Base-by-base conservation (phyloP, 441 rosid species). In the Syzygium syzygioides region DNA sequence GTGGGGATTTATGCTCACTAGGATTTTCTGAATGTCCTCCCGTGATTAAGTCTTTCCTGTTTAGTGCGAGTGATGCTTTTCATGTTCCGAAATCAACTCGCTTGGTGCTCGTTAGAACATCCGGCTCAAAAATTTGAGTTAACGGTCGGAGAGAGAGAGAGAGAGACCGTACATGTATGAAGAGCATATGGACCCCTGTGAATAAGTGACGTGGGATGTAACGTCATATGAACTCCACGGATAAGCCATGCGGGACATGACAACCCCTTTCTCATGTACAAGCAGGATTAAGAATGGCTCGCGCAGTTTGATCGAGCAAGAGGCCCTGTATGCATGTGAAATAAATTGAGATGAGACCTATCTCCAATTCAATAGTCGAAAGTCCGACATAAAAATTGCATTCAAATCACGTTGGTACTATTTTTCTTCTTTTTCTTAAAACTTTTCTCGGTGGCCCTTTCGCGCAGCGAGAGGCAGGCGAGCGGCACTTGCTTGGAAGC, bases 191-290 rank as follows among this genome's bases (percentile, higher is more conserved):
- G 10, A 41, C 3, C 2, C 26, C 0, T 7, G 1, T 13, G 6
- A 37, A 37, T 14, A 76, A 41, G 0, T 4, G 17, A 41, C 0
- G 1, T 20, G 50, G 7, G 2, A 20, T 14, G 9, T 68, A 12
- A 68, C 4, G 4, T 68, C 5, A 17, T 19, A 34, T 1, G 3
- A 32, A 32, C 20, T 66, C 7, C 8, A 2, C 5, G 6, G 0
- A 66, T 3, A 66, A 30, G 12, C 0, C 3, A 1, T 0, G 13
- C 0, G 13, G 1, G 23, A 32, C 41, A 66, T 59, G 30, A 26
- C 64, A 4, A 45, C 9, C 3, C 2, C 13, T 20, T 2, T 66
- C 13, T 18, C 17, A 66, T 9, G 13, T 14, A 18, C 41, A 9
- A 68, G 14, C 7, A 0, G 0, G 1, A 34, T 19, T 34, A 68